These are phyloP conservation scores for Paragyromitra xinjiangensis DNA, from an alignment of 495 filamentous ascomycete genomes.

Conservation along the genomic window DNA sequence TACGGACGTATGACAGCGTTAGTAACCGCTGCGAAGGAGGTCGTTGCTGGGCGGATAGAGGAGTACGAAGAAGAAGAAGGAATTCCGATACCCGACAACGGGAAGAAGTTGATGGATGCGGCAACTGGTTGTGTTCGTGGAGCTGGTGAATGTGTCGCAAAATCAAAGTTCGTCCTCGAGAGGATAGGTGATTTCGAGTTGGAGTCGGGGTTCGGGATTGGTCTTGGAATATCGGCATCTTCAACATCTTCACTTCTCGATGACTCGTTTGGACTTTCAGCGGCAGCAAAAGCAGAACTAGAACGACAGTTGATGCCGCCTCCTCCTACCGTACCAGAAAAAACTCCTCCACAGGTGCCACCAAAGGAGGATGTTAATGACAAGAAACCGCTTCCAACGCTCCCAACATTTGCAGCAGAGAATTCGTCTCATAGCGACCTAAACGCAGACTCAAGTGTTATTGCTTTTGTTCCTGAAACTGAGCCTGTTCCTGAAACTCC, in stretches of 20 bases:
- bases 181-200: slow-evolving; percentile 94
- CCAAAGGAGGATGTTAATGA: slow-evolving; percentile 53
- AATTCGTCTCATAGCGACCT: slow-evolving; percentile 28
- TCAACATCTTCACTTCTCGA: slow-evolving; percentile 29
- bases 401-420: slow-evolving; percentile 42
- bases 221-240: slow-evolving; percentile 48
- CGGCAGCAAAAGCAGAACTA: slow-evolving; percentile 43
- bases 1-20: slow-evolving; percentile 80
- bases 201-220: slow-evolving; percentile 59
- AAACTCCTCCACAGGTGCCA: slow-evolving; percentile 55
- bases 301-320: slow-evolving; percentile 54
- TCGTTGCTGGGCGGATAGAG: slow-evolving; percentile 69
- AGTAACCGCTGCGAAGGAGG: slow-evolving; percentile 78
- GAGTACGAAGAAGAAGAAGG: slow-evolving; percentile 59
- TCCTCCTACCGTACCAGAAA: slow-evolving; percentile 55
- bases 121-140: slow-evolving; percentile 90
- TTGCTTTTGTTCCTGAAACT: slow-evolving; percentile 10
- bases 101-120: slow-evolving; percentile 76
- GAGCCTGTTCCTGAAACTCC: not conserved
- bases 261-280: slow-evolving; percentile 28
- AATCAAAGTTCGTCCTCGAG: slow-evolving; percentile 85
- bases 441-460: not conserved
- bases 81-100: slow-evolving; percentile 81
- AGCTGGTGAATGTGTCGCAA: slow-evolving; percentile 88
- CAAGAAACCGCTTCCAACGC: slow-evolving; percentile 49